These are phyloP conservation scores for Ascocoryne sarcoides DNA, from an alignment of 2,329 filamentous ascomycete genomes.

Conservation along the genomic window DNA sequence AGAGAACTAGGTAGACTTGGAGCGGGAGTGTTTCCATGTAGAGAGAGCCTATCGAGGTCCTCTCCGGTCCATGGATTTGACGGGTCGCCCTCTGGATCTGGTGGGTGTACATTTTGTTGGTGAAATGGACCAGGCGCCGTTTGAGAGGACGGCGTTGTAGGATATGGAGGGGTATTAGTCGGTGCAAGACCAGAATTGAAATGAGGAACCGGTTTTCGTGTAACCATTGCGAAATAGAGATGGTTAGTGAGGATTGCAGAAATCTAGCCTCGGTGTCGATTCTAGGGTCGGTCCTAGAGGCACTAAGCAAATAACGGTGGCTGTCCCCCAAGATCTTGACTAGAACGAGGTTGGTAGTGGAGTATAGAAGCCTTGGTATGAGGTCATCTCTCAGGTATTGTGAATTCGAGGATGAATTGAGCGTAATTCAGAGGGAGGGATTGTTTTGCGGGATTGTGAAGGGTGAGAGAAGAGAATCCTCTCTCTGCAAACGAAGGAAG, in stretches of 20 bases:
- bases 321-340: too few relatives aligned
- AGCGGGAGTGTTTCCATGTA: neutral
- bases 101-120: conserved; percentile 8
- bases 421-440: too few relatives aligned
- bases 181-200: conserved; percentile 10
- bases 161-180: conserved; percentile 18
- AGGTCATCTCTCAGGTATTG: neutral
- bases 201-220: conserved; percentile 23
- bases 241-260: neutral
- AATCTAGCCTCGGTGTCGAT: too few relatives aligned
- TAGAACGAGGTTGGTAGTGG: too few relatives aligned
- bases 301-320: too few relatives aligned
- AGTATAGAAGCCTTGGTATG: neutral
- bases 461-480: too few relatives aligned
- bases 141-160: conserved; percentile 15
- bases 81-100: conserved; percentile 14
- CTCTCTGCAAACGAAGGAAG: too few relatives aligned
- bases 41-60: neutral
- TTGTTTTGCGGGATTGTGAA: too few relatives aligned
- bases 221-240: conserved; percentile 19
- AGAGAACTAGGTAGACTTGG: conserved; percentile 22
- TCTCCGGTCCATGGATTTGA: conserved; percentile 20
- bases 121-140: conserved; percentile 7
- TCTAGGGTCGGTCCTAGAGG: too few relatives aligned
- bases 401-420: too few relatives aligned